phyloP scores from a whole-genome alignment of 345 rosid genomes.

The Populus simonii region DNA sequence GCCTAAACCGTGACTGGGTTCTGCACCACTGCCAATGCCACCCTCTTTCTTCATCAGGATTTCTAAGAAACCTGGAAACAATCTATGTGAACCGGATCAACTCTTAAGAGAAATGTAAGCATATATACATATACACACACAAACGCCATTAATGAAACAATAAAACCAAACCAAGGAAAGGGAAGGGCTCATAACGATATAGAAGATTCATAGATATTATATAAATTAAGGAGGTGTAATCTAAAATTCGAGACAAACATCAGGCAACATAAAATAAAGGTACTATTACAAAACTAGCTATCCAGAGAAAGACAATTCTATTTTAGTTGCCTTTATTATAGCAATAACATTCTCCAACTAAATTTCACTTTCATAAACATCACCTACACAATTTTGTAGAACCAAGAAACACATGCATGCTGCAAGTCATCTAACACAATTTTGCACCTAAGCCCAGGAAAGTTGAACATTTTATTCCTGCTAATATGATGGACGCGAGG shows the following conservation, averaged over 20 bases:
- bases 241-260: background rate
- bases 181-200: background rate
- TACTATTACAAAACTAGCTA: background rate
- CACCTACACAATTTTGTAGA: background rate
- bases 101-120: background rate
- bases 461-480: too few species aligned
- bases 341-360: background rate
- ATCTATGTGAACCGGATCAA: too few species aligned
- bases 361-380: background rate
- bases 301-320: background rate
- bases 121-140: too few species aligned
- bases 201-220: background rate
- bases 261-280: background rate
- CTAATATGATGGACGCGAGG: slow-evolving; percentile 15
- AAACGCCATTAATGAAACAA: background rate
- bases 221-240: background rate
- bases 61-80: background rate
- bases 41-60: background rate
- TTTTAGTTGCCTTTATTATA: background rate
- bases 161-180: background rate
- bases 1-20: background rate
- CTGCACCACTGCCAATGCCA: background rate
- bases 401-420: background rate
- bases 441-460: background rate
- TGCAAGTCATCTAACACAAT: background rate